Evolutionary conservation across 1,139 yeast genomes (phyloP).

Genomic region (Debaryomyces singareniensis): DNA sequence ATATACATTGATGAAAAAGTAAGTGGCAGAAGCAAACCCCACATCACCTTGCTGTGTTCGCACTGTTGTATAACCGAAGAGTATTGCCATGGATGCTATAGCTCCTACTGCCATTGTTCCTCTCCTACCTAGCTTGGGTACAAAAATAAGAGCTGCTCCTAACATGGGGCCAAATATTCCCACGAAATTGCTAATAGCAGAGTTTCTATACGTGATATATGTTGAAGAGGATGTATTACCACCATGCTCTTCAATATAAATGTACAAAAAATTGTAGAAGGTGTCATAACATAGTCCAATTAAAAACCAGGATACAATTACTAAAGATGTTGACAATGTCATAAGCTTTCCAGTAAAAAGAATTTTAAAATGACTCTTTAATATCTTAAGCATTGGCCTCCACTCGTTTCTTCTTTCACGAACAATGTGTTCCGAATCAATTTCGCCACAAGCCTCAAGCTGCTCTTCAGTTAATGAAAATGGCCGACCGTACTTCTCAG

Average conservation of each 20-base stretch:
- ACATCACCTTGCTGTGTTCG: conserved; percentile 44
- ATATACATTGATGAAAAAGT: conserved; percentile 45
- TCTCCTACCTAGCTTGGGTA: conserved; percentile 47
- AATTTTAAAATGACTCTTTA: conserved; percentile 19
- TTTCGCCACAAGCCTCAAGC: conserved; percentile 21
- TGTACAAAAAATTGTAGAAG: conserved; percentile 45
- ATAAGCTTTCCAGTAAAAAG: conserved; percentile 30
- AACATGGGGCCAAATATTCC: conserved; percentile 54
- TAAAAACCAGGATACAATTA: conserved; percentile 42
- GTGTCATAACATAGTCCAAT: conserved; percentile 49
- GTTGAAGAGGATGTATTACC: conserved; percentile 31
- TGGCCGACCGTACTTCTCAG: conserved; percentile 20
- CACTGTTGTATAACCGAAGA: conserved; percentile 53
- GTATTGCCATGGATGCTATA: conserved; percentile 43
- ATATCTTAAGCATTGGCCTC: conserved; percentile 10
- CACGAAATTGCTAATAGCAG: conserved; percentile 42
- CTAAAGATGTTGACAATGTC: conserved; percentile 16
- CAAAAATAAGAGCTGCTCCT: conserved; percentile 39
- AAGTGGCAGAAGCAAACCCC: conserved; percentile 47
- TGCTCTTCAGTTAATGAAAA: conserved; percentile 25
- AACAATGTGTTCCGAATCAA: conserved; percentile 10
- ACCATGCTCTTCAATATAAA: conserved; percentile 41
- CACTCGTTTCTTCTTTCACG: conserved; percentile 12
- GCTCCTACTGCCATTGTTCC: conserved; percentile 54
- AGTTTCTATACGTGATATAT: conserved; percentile 44